These are phyloP conservation scores for Flaveria sonorensis DNA, from an alignment of 129 eudicot species.

Conservation along the genomic window DNA sequence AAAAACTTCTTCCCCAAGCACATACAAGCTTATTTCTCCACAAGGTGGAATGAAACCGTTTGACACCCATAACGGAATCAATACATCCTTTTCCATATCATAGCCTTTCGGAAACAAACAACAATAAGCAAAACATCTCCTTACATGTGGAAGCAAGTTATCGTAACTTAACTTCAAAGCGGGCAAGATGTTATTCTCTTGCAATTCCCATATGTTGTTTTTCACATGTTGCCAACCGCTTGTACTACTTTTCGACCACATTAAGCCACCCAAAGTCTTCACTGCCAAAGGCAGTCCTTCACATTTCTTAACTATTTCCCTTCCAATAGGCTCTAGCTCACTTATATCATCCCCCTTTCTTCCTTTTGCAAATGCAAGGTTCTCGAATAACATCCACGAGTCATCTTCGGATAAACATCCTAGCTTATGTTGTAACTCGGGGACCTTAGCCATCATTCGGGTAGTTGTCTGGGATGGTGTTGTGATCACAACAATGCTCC, in stretches of 20 bases:
- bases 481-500: conserved; percentile 24
- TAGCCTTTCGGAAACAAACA: background rate
- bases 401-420: conserved; percentile 28
- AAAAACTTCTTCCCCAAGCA: background rate
- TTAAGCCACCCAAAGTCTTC: background rate
- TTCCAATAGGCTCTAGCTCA: conserved; percentile 30
- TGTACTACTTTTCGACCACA: conserved; percentile 7
- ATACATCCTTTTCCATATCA: background rate
- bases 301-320: conserved; percentile 16
- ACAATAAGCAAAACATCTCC: conserved; percentile 32
- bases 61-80: background rate
- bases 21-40: background rate
- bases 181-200: background rate
- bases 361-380: conserved; percentile 32
- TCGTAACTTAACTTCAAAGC: background rate
- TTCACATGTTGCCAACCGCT: background rate
- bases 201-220: background rate
- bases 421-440: conserved; percentile 10
- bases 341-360: background rate
- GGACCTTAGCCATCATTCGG: conserved; percentile 20
- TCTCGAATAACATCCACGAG: conserved; percentile 29
- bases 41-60: background rate
- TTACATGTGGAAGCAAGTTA: background rate
- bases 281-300: conserved; percentile 8
- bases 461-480: conserved; percentile 14